Evolutionary conservation across 768 basidiomycete species (phyloP).

Genomic region (Russula abietina): DNA sequence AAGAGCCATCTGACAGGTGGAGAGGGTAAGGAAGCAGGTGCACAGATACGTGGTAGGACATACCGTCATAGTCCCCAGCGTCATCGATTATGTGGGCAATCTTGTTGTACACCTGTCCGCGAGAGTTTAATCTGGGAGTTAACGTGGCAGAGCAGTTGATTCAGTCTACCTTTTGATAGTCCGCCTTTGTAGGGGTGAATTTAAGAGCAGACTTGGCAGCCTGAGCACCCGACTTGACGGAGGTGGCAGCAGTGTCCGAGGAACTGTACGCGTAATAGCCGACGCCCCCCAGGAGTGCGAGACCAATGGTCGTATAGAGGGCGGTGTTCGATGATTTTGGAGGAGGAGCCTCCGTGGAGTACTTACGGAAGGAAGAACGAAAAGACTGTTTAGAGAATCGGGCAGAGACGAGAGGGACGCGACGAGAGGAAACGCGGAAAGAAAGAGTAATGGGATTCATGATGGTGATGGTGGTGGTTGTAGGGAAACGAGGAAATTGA

Average conservation of each 20-base stretch:
- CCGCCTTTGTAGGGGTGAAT: constrained; percentile 70
- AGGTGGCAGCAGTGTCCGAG: constrained; percentile 45
- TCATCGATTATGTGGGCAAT: constrained; percentile 74
- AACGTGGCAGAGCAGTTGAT: background rate
- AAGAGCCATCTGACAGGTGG: constrained; percentile 65
- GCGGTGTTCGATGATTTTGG: constrained; percentile 49
- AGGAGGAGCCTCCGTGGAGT: constrained; percentile 47
- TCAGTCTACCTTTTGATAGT: constrained; percentile 76
- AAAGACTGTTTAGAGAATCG: constrained; percentile 23
- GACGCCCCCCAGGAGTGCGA: constrained; percentile 50
- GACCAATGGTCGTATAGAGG: constrained; percentile 58
- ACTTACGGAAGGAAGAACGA: constrained; percentile 48
- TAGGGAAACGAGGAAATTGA: background rate
- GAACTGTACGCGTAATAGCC: constrained; percentile 58
- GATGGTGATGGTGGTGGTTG: constrained; percentile 4
- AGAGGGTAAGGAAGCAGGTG: constrained; percentile 18
- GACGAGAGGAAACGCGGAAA: constrained; percentile 22
- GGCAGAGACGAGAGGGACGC: constrained; percentile 20
- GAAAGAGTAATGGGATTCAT: background rate
- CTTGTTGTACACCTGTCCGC: constrained; percentile 75
- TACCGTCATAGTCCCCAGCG: constrained; percentile 79
- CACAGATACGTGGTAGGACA: constrained; percentile 23
- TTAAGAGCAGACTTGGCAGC: constrained; percentile 57
- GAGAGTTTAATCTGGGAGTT: background rate
- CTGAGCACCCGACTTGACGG: constrained; percentile 58